These are phyloP conservation scores for Eucalyptus lansdowneana DNA, from an alignment of 345 rosid genomes.

Conservation along the genomic window DNA sequence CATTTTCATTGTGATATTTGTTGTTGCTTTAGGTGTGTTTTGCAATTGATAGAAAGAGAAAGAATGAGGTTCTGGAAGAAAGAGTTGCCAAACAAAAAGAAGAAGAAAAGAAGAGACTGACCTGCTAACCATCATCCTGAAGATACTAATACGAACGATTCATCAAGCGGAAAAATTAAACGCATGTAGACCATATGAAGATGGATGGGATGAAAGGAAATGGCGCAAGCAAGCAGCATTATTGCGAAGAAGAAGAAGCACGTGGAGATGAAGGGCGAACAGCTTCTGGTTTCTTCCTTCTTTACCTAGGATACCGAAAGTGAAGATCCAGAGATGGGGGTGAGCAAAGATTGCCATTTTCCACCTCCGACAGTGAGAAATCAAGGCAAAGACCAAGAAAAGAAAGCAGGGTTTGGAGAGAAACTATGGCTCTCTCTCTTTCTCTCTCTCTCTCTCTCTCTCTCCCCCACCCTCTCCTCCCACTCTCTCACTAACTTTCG, in stretches of 20 bases:
- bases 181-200: background rate
- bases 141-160: background rate
- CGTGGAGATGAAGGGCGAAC: background rate
- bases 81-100: background rate
- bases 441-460: background rate
- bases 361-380: background rate
- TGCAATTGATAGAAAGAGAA: background rate
- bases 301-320: conserved; percentile 73
- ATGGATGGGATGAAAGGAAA: background rate
- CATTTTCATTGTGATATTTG: no score
- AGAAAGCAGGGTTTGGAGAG: background rate
- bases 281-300: background rate
- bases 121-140: background rate
- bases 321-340: conserved; percentile 24
- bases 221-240: background rate
- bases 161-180: background rate
- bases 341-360: conserved; percentile 22
- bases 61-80: background rate
- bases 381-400: background rate
- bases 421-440: conserved; percentile 16
- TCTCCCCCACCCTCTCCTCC: background rate
- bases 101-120: background rate
- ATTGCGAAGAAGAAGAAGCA: background rate
- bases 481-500: background rate
- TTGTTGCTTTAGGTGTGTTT: no score